Evolutionary conservation across 1,284 basidiomycete genomes (phyloP).

Genomic region (Laetiporus sulphureus): DNA sequence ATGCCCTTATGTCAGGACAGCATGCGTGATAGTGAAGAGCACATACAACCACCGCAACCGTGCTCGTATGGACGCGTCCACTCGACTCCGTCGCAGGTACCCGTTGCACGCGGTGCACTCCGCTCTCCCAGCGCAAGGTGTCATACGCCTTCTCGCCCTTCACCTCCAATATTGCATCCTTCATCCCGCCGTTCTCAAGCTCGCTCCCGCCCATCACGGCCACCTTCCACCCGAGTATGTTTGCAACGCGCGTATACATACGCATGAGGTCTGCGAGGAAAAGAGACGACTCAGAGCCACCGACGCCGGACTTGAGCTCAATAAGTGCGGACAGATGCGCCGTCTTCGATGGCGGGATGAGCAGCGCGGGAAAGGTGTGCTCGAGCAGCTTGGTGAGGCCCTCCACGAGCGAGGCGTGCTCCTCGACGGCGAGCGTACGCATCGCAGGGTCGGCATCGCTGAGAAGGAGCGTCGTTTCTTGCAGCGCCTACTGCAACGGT

Average conservation of each 20-base stretch:
- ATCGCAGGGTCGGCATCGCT: constrained; percentile 72
- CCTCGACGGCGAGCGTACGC: constrained; percentile 70
- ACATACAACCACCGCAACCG: constrained; percentile 80
- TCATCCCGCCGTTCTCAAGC: constrained; percentile 59
- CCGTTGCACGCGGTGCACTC: constrained; percentile 93
- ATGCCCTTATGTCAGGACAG: background rate
- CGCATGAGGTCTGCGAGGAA: constrained; percentile 78
- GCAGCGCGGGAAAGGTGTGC: constrained; percentile 56
- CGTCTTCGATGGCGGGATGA: constrained; percentile 68
- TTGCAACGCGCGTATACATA: constrained; percentile 79
- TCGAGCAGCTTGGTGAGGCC: constrained; percentile 44
- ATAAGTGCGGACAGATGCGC: constrained; percentile 71
- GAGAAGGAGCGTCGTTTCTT: constrained; percentile 58
- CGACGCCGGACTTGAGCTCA: constrained; percentile 91
- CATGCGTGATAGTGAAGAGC: background rate
- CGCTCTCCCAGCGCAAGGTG: constrained; percentile 82
- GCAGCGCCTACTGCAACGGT: constrained; percentile 49
- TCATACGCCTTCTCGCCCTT: constrained; percentile 80
- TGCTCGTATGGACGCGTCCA: constrained; percentile 90
- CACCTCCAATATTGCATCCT: constrained; percentile 82
- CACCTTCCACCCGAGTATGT: constrained; percentile 44
- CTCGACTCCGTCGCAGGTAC: constrained; percentile 87
- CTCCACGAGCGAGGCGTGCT: constrained; percentile 48
- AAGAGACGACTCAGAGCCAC: constrained; percentile 83
- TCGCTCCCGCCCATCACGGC: constrained; percentile 49